Evolutionary conservation across 2,329 filamentous ascomycete species (phyloP).

Genomic region (Microsporum canis): DNA sequence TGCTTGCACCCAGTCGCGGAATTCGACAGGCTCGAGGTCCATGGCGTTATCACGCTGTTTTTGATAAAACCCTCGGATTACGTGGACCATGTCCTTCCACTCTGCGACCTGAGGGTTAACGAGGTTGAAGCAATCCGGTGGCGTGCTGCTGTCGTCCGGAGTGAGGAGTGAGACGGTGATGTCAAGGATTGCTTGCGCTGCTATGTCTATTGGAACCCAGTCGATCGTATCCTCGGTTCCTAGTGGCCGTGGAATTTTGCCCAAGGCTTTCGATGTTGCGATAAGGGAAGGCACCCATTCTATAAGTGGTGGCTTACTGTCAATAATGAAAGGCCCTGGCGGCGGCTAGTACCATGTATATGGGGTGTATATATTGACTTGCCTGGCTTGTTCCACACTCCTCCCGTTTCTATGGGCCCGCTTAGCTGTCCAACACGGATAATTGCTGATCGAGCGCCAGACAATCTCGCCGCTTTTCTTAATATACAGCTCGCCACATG

Average conservation of each 20-base stretch:
- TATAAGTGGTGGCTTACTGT: slow-evolving; percentile 21
- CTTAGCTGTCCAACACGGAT: slow-evolving; percentile 26
- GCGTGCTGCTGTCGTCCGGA: not conserved
- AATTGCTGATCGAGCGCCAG: slow-evolving; percentile 15
- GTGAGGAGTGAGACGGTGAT: not conserved
- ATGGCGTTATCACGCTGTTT: not conserved
- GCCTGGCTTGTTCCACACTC: not conserved
- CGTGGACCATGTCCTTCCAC: not conserved
- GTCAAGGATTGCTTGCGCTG: not conserved
- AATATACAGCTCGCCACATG: slow-evolving; percentile 37
- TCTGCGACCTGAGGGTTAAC: not conserved
- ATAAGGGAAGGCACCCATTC: slow-evolving; percentile 44
- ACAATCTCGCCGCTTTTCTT: slow-evolving; percentile 15
- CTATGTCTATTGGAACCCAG: slow-evolving; percentile 40
- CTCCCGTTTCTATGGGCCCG: slow-evolving; percentile 16
- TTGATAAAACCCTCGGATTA: not conserved
- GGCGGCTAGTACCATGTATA: not conserved
- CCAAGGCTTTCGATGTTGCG: slow-evolving; percentile 40
- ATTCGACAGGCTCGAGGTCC: not conserved
- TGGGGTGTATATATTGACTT: not conserved
- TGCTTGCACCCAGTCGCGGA: not conserved
- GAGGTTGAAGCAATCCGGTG: not conserved
- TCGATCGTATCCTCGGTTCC: slow-evolving; percentile 37
- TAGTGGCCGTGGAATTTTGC: slow-evolving; percentile 37
- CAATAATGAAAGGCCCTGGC: not conserved